A percentile compares a stretch with the other conserved stretches of the same genome.
Evolutionary conservation across 1,284 basidiomycete species (phyloP).

Genomic region (Tilletia caries): DNA sequence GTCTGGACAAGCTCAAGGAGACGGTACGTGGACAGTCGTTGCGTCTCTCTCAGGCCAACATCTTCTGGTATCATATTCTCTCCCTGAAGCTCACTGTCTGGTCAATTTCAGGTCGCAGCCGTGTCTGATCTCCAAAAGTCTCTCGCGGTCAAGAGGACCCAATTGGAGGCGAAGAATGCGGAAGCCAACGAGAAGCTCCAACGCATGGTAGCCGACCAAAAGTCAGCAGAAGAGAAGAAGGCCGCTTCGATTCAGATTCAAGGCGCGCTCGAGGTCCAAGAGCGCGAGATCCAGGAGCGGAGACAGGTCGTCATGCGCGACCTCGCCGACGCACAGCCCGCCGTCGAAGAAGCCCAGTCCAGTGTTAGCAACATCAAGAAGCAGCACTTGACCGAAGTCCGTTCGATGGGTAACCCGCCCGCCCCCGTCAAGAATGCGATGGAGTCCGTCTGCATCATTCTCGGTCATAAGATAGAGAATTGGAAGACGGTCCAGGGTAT

Average conservation of each 20-base stretch:
- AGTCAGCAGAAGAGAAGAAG: constrained; percentile 97
- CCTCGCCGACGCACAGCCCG: constrained; percentile 95
- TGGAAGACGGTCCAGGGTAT: constrained; percentile 96
- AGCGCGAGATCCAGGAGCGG: constrained; percentile 82
- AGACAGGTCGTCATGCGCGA: constrained; percentile 86
- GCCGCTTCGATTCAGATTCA: constrained; percentile 93
- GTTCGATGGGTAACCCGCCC: constrained; percentile 97
- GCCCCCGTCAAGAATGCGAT: constrained; percentile 96
- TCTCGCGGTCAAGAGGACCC: constrained; percentile 86
- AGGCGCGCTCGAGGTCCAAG: constrained; percentile 84
- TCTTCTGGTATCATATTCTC: background rate
- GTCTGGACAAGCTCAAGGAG: constrained; percentile 90
- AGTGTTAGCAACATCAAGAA: constrained; percentile 97
- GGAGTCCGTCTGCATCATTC: constrained; percentile 95
- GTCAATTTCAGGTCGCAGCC: constrained; percentile 65
- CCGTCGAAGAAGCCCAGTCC: constrained; percentile 87
- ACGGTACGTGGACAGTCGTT: constrained; percentile 60
- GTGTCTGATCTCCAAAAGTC: constrained; percentile 78
- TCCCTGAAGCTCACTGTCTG: background rate
- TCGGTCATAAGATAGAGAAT: constrained; percentile 95
- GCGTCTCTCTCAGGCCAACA: background rate
- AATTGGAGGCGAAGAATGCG: constrained; percentile 85
- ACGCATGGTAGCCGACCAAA: constrained; percentile 97
- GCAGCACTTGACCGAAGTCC: constrained; percentile 94
- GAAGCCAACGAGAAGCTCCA: constrained; percentile 96